phyloP scores from a whole-genome alignment of 1,139 yeast genomes.

The Candida mesenterica region DNA sequence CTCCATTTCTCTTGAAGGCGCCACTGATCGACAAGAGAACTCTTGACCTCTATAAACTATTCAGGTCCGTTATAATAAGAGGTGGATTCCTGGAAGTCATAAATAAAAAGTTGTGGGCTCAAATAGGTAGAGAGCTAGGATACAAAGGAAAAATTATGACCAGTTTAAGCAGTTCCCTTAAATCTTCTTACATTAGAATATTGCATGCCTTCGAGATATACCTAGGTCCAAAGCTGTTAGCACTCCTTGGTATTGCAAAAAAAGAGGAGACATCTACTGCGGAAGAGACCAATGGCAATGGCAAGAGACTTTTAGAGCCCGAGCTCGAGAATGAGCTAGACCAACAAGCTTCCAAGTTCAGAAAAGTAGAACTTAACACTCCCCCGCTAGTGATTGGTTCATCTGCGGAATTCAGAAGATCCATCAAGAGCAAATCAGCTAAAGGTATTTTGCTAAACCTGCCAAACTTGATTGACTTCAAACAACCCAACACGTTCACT shows the following conservation, averaged over 20 bases:
- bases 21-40: conserved; percentile 61
- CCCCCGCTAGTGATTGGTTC: conserved; percentile 47
- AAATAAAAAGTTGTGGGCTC: conserved; percentile 58
- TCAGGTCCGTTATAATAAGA: conserved; percentile 49
- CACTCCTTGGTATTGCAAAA: conserved; percentile 9
- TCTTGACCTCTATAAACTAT: conserved; percentile 52
- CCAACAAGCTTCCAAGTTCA: conserved; percentile 8
- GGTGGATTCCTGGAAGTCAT: conserved; percentile 63
- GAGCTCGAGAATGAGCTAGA: conserved; percentile 4
- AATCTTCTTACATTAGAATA: conserved; percentile 50
- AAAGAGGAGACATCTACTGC: background rate
- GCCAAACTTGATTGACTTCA: conserved; percentile 37
- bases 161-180: conserved; percentile 66
- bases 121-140: conserved; percentile 73
- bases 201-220: conserved; percentile 34
- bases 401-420: conserved; percentile 42
- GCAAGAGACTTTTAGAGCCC: background rate
- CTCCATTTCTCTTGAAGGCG: conserved; percentile 20
- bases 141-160: conserved; percentile 69
- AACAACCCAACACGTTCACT: conserved; percentile 26
- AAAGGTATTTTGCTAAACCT: conserved; percentile 51
- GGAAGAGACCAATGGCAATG: background rate
- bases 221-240: conserved; percentile 17
- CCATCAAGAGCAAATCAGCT: conserved; percentile 40
- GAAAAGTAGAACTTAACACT: conserved; percentile 6